These are phyloP conservation scores for Calamus simplicifolius DNA, from an alignment of 176 grass and related monocot genomes.

Conservation along the genomic window DNA sequence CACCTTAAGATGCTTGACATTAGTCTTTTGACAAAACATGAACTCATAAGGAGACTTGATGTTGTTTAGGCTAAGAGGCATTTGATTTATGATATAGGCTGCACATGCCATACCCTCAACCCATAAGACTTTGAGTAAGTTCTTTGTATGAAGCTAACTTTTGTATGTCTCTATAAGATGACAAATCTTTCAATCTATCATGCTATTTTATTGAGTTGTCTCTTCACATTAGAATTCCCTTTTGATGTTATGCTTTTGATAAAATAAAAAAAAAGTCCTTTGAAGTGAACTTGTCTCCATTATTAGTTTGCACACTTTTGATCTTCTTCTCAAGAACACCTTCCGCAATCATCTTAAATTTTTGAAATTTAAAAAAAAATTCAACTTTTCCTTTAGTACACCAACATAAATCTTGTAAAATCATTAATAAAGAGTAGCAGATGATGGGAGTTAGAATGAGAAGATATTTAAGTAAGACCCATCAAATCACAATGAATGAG, in stretches of 20 bases:
- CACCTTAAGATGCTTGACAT: too few species aligned
- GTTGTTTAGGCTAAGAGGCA: too few species aligned
- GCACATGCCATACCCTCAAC: too few species aligned
- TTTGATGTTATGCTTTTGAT: neutral
- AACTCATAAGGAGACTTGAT: too few species aligned
- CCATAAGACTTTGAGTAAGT: too few species aligned
- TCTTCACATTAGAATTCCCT: neutral
- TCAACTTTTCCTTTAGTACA: neutral
- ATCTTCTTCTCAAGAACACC: neutral
- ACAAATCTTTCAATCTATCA: neutral
- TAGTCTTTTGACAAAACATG: too few species aligned
- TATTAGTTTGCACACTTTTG: neutral
- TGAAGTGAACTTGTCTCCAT: neutral
- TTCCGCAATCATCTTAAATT: neutral
- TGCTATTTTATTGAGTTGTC: neutral
- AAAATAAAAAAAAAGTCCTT: neutral
- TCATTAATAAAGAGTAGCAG: neutral
- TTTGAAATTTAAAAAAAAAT: neutral
- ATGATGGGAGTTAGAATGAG: neutral
- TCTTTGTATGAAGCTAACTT: too few species aligned
- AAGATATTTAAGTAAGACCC: neutral
- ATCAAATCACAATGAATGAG: neutral
- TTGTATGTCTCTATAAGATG: neutral
- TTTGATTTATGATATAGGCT: too few species aligned
- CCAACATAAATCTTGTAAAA: neutral